A percentile compares a stretch with the other conserved stretches of the same genome.
phyloP scores from a whole-genome alignment of 805 yeast genomes.

The Metschnikowia corniflorae region DNA sequence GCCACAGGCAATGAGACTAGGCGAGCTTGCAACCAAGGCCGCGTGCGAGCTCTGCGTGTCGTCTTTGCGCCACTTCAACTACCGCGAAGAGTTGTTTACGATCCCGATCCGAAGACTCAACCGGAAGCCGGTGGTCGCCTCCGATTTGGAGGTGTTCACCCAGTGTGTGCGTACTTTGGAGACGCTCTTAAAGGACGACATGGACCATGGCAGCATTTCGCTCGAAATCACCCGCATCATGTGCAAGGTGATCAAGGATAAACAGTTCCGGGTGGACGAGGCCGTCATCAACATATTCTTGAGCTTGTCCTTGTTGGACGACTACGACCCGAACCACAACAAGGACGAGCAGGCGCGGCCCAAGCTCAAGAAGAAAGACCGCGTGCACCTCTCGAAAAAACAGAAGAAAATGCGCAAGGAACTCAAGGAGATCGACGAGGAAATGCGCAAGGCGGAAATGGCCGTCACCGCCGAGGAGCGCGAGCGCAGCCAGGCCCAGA shows the following conservation, averaged over 20 bases:
- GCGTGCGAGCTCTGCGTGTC: constrained; percentile 69
- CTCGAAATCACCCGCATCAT: constrained; percentile 67
- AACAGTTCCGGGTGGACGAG: constrained; percentile 80
- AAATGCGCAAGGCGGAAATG: constrained; percentile 80
- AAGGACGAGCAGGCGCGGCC: constrained; percentile 35
- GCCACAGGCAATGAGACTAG: constrained; percentile 39
- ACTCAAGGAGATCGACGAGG: constrained; percentile 81
- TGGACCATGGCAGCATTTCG: constrained; percentile 74
- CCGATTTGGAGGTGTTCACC: constrained; percentile 48
- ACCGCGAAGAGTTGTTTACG: constrained; percentile 67
- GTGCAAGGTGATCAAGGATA: constrained; percentile 65
- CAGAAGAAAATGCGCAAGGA: constrained; percentile 87
- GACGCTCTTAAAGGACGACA: constrained; percentile 69
- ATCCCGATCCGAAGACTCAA: constrained; percentile 65
- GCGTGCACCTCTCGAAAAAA: constrained; percentile 87
- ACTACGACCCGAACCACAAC: constrained; percentile 65
- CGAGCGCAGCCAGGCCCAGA: constrained; percentile 79
- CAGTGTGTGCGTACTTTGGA: constrained; percentile 65
- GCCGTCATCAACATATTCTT: constrained; percentile 70
- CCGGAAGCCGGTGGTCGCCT: constrained; percentile 50
- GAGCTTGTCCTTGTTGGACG: constrained; percentile 61
- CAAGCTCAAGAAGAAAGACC: constrained; percentile 75
- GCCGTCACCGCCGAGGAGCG: constrained; percentile 85
- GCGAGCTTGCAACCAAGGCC: constrained; percentile 64
- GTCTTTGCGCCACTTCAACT: constrained; percentile 75